Evolutionary conservation across 176 grass and related monocot species (phyloP).

Genomic region (Eragrostis curvula): DNA sequence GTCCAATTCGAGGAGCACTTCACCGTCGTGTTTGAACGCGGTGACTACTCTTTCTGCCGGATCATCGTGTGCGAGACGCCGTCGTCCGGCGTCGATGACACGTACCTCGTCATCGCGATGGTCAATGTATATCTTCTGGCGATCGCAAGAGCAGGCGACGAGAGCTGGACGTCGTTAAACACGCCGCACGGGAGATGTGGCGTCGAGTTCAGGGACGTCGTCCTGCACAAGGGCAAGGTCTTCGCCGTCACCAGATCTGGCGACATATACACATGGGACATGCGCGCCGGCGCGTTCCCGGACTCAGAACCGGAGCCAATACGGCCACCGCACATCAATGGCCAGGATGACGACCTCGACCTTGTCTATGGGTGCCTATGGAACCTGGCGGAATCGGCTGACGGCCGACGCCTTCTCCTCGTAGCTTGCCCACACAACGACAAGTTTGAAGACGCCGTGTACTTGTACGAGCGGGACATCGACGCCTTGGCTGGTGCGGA

Average conservation of each 20-base stretch:
- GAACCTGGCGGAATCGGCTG: background rate
- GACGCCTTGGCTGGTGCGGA: no score
- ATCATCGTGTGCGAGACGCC: background rate
- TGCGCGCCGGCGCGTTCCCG: background rate
- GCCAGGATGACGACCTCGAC: background rate
- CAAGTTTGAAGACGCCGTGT: no score
- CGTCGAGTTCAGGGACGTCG: background rate
- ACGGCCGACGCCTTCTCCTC: background rate
- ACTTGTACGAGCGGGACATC: no score
- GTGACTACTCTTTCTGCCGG: background rate
- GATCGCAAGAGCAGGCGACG: background rate
- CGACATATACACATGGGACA: background rate
- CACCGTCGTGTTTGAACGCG: no score
- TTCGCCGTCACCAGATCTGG: background rate
- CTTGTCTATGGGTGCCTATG: background rate
- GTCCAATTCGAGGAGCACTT: no score
- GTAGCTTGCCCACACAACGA: no score
- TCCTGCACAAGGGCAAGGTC: background rate
- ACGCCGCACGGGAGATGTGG: background rate
- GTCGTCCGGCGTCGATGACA: background rate
- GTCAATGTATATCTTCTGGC: background rate
- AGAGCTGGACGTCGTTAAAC: background rate
- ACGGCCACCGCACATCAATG: background rate
- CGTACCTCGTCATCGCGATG: background rate
- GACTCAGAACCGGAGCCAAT: background rate